phyloP scores from a whole-genome alignment of 2,329 filamentous ascomycete genomes.

The Metarhizium anisopliae region DNA sequence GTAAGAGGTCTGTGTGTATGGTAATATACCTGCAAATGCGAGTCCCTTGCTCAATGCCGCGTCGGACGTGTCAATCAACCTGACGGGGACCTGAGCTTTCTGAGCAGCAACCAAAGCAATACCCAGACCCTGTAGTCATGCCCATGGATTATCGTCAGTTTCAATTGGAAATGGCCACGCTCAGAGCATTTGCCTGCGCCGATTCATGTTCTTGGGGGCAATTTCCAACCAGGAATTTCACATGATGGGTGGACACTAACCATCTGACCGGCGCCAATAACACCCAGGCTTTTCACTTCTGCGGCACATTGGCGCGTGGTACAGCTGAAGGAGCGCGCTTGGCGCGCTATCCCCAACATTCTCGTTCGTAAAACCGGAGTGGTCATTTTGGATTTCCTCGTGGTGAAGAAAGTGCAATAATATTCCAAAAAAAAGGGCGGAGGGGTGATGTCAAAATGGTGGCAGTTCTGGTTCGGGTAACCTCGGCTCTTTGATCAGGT shows the following conservation, averaged over 20 bases:
- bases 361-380: conserved; percentile 29
- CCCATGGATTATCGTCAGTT: conserved; percentile 11
- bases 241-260: conserved; percentile 34
- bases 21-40: conserved; percentile 64
- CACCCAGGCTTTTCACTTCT: conserved; percentile 79
- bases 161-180: conserved; percentile 1
- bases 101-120: conserved; percentile 92
- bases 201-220: neutral
- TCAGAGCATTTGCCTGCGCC: neutral
- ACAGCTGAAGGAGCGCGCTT: conserved; percentile 59
- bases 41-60: conserved; percentile 81
- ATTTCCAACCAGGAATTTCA: neutral
- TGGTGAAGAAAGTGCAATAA: neutral
- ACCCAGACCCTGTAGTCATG: conserved; percentile 63
- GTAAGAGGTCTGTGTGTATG: neutral
- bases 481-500: conserved; percentile 26
- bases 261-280: conserved; percentile 95
- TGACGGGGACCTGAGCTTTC: conserved; percentile 75
- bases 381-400: conserved; percentile 25
- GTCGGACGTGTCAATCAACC: conserved; percentile 75
- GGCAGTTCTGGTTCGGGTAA: conserved; percentile 26
- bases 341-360: conserved; percentile 25
- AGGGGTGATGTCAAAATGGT: conserved; percentile 6
- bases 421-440: neutral
- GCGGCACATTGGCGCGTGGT: conserved; percentile 50